Percentiles rank a stretch among this genome's conserved stretches.
Conservation (phyloP, 768 basidiomycete species). For the Pleurotus platypus region DNA sequence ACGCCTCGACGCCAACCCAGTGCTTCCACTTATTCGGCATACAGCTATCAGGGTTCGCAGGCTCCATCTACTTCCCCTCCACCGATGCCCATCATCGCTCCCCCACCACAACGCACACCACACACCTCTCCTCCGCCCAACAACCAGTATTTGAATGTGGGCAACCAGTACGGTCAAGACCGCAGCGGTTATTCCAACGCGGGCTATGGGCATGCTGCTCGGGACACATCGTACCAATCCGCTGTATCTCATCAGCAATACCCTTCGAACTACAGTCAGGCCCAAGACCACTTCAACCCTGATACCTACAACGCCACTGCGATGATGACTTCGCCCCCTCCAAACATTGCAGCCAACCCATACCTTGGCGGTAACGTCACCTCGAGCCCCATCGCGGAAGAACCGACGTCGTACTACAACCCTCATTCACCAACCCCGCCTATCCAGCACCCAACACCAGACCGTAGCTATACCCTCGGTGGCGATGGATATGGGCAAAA, state of each 20-base stretch:
- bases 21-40: conserved; percentile 25
- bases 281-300: conserved; percentile 33
- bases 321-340: conserved; percentile 14
- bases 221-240: conserved; percentile 54
- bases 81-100: conserved; percentile 10
- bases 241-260: conserved; percentile 49
- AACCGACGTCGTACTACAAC: conserved; percentile 23
- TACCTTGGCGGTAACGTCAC: conserved; percentile 10
- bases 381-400: neutral
- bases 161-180: conserved; percentile 31
- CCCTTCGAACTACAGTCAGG: conserved; percentile 40
- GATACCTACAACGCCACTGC: conserved; percentile 36
- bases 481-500: conserved; percentile 54
- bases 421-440: conserved; percentile 18
- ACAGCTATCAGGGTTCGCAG: conserved; percentile 11
- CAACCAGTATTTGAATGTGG: conserved; percentile 31
- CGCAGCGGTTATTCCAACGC: conserved; percentile 25
- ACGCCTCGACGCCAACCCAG: conserved; percentile 14
- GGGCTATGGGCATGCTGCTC: conserved; percentile 51
- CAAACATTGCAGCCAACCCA: conserved; percentile 10
- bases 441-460: conserved; percentile 24
- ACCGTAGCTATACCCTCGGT: conserved; percentile 55
- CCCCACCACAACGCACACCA: conserved; percentile 13
- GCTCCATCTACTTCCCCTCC: conserved; percentile 23
- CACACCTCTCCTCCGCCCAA: conserved; percentile 15